Evolutionary conservation across 257 asterid species (phyloP).

Genomic region (Nicotiana benthamiana): DNA sequence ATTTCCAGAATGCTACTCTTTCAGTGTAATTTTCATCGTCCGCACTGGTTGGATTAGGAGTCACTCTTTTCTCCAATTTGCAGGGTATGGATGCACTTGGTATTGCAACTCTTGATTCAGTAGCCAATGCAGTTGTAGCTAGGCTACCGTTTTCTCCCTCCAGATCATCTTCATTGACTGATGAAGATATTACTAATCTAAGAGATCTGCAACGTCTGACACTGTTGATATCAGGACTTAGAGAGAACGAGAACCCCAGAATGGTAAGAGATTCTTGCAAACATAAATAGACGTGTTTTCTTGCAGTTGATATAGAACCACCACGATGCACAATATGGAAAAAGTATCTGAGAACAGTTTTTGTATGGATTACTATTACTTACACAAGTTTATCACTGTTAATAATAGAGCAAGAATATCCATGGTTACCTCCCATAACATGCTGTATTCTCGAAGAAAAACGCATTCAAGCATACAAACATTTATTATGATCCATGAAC

Average conservation of each 20-base stretch:
- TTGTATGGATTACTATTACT: neutral
- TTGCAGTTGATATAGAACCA: neutral
- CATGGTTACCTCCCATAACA: neutral
- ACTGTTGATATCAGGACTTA: constrained; percentile 49
- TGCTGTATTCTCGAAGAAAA: neutral
- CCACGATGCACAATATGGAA: neutral
- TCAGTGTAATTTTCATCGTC: neutral
- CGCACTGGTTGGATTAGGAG: neutral
- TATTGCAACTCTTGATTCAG: constrained; percentile 58
- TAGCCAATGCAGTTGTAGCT: constrained; percentile 37
- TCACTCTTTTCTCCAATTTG: constrained; percentile 6
- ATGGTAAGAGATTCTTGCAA: constrained; percentile 27
- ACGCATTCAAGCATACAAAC: neutral
- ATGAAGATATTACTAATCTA: constrained; percentile 70
- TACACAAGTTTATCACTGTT: neutral
- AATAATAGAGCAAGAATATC: neutral
- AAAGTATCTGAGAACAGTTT: neutral
- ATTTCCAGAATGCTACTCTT: neutral
- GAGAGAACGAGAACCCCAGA: constrained; percentile 31
- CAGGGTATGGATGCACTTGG: constrained; percentile 98
- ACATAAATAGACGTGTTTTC: neutral
- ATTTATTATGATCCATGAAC: neutral
- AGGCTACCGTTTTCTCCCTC: constrained; percentile 54
- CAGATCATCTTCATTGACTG: constrained; percentile 46
- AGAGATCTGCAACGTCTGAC: constrained; percentile 67